These are phyloP conservation scores for Alisma plantagoaquatica DNA, from an alignment of 106 monocot genomes.

Conservation along the genomic window DNA sequence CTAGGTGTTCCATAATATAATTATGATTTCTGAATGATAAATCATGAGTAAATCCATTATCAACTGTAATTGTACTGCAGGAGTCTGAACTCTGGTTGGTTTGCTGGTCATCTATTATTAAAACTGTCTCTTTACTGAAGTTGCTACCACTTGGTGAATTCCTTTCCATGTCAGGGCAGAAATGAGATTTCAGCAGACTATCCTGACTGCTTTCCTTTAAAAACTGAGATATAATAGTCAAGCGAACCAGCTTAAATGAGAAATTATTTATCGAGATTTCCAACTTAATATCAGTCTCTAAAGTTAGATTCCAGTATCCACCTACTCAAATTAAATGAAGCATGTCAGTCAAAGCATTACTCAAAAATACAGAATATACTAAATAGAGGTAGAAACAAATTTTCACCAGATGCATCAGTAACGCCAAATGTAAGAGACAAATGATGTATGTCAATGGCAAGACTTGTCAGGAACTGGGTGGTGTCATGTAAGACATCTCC, in stretches of 20 bases:
- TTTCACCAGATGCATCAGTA: slow-evolving; percentile 42
- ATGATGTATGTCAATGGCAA: slow-evolving; percentile 31
- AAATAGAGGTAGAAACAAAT: background rate
- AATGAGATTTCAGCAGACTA: no score
- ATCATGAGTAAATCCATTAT: no score
- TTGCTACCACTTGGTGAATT: no score
- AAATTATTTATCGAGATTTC: slow-evolving; percentile 24
- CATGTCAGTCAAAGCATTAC: slow-evolving; percentile 7
- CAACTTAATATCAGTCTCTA: slow-evolving; percentile 44
- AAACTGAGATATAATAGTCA: slow-evolving; percentile 30
- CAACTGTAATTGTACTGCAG: no score
- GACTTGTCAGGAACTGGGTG: slow-evolving; percentile 14
- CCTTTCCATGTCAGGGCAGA: no score
- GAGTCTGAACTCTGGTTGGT: no score
- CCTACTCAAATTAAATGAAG: slow-evolving; percentile 20
- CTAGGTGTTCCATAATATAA: slow-evolving; percentile 45
- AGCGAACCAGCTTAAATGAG: slow-evolving; percentile 25
- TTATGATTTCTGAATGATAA: no score
- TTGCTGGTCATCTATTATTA: no score
- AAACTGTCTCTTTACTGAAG: no score
- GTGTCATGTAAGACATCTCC: no score
- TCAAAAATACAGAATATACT: background rate
- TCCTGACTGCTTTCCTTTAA: slow-evolving; percentile 5
- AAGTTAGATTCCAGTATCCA: slow-evolving; percentile 23
- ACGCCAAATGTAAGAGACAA: slow-evolving; percentile 45